Evolutionary conservation across 2,329 filamentous ascomycete species (phyloP).

Genomic region (Exophiala aquamarina): DNA sequence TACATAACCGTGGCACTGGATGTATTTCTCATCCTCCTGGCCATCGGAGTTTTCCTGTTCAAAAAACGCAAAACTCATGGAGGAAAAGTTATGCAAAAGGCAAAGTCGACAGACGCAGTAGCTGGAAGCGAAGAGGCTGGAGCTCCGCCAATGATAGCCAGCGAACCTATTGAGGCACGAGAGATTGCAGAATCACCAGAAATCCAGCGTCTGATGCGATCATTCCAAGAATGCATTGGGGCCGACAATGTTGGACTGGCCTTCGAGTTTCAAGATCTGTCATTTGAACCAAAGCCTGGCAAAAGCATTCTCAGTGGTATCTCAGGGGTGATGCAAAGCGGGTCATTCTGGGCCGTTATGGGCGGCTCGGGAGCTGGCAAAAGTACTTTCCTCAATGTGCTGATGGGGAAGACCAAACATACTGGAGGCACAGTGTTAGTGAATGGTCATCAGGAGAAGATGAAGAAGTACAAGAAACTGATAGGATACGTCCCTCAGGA

Average conservation of each 20-base stretch:
- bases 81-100: not conserved
- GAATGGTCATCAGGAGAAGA: conserved; percentile 5
- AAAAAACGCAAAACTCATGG: not conserved
- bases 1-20: not conserved
- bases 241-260: conserved; percentile 2
- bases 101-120: not conserved
- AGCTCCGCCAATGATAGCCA: not conserved
- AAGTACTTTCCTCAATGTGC: conserved; percentile 76
- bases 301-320: conserved; percentile 1
- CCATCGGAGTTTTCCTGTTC: not conserved
- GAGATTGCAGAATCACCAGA: not conserved
- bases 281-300: conserved; percentile 1
- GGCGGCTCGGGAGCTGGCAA: conserved; percentile 71
- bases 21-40: not conserved
- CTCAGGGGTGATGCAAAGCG: conserved; percentile 3
- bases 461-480: conserved; percentile 30
- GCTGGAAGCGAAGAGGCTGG: not conserved
- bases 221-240: conserved; percentile 1
- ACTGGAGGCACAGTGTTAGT: conserved; percentile 2
- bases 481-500: conserved; percentile 65
- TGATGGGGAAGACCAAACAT: conserved; percentile 36
- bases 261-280: conserved; percentile 1
- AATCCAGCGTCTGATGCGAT: conserved; percentile 1
- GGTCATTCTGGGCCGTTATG: conserved; percentile 40
- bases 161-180: not conserved